Evolutionary conservation across 257 asterid genomes (phyloP), one percentile per base, ranked within the genome.

Genomic region (Dorcoceras hygrometricum): DNA sequence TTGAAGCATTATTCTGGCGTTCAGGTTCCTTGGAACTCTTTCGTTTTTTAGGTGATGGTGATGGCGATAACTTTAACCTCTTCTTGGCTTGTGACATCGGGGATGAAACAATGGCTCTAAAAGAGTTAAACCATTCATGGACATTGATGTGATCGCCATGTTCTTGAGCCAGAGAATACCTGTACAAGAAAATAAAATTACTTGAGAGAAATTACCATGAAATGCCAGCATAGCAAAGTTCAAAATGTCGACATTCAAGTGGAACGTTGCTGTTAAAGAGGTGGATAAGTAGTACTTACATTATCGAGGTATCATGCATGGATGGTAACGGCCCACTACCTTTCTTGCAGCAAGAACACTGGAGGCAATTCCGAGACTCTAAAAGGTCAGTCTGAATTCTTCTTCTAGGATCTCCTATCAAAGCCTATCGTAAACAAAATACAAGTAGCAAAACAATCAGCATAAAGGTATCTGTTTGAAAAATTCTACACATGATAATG

Each of bases 341-440:
- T 62, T 61, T 81, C 68, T 74, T 84, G 80, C 99, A 90, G 81
- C 97, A 94, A 65, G 79, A 72, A 77, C 95, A 90, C 80, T 84
- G 80, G 57, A 90, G 91, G 74, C 83, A 68, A 59, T 80, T 84
- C 73, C 65, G 75, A 28, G 86, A 88, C 72, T 94, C 95, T 71
- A 90, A 59, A 57, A 94, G 96, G 78, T 94, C 99, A 51, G 80
- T 64, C 71, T 94, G 99, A 66, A 90, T 83, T 83, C 91, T 84
- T 88, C 89, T 88, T 72, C 99, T 83, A 31, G 99, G 99, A 72
- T 94, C 96, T 66, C 99, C 99, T 62, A 82, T 75, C 90, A 94
- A 82, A 46, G 95, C 98, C 97, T 93, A 70, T 27, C 2, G 56
- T 39, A 69, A 74, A 69, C 65, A 46, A 34, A 74, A 66, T 57